phyloP scores from a whole-genome alignment of 495 filamentous ascomycete genomes.

The Neurospora hispaniola region DNA sequence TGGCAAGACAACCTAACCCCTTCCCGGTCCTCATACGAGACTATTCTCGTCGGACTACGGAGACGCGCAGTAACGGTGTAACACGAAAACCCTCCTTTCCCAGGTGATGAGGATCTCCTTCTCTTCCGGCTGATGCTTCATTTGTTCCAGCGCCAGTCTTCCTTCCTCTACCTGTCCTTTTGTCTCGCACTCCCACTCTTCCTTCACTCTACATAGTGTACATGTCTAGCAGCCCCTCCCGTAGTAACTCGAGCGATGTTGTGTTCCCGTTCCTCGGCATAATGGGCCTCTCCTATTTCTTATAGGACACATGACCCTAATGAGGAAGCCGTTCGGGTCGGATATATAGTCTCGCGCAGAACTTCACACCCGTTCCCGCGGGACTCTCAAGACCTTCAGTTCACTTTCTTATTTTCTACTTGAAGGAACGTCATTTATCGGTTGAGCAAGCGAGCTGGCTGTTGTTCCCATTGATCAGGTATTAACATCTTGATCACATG shows the following conservation, averaged over 20 bases:
- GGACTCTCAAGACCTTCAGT: neutral
- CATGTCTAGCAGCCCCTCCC: neutral
- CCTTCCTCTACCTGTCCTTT: slow-evolving; percentile 1
- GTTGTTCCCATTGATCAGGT: neutral
- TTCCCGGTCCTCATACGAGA: slow-evolving; percentile 21
- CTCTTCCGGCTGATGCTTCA: neutral
- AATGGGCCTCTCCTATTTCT: neutral
- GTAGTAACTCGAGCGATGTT: slow-evolving; percentile 6
- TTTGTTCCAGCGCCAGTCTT: neutral
- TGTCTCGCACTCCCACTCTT: neutral
- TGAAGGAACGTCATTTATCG: neutral
- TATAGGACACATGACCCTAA: neutral
- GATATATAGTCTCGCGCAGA: slow-evolving; percentile 17
- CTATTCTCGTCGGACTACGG: slow-evolving; percentile 26
- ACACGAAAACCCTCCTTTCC: slow-evolving; percentile 4
- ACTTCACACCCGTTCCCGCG: slow-evolving; percentile 13
- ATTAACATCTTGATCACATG: neutral
- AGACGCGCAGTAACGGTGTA: slow-evolving; percentile 19
- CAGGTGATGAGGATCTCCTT: neutral
- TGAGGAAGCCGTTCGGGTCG: neutral
- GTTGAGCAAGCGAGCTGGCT: neutral
- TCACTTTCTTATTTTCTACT: neutral
- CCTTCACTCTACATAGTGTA: neutral
- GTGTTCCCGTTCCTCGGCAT: slow-evolving; percentile 12
- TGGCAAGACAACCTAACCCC: slow-evolving; percentile 8